These are phyloP conservation scores for Astragalus glycyphyllos DNA, from an alignment of 306 rosid genomes.

Conservation along the genomic window DNA sequence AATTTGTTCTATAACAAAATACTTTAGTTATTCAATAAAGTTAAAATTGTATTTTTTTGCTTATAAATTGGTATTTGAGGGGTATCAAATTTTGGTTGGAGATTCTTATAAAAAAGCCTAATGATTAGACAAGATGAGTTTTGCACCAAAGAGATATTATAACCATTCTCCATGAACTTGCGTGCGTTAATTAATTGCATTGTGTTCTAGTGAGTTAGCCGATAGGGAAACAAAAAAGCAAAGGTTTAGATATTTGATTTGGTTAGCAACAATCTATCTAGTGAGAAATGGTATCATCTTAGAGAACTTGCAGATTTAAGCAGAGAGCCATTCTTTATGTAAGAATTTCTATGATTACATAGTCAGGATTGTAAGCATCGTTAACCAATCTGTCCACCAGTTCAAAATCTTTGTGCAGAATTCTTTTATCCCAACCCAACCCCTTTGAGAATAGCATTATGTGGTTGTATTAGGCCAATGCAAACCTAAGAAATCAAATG, in stretches of 20 bases:
- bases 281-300: no score
- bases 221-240: no score
- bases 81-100: no score
- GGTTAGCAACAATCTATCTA: no score
- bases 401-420: constrained; percentile 58
- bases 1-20: constrained; percentile 49
- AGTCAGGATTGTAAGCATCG: constrained; percentile 71
- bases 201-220: no score
- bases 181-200: no score
- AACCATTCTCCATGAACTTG: constrained; percentile 48
- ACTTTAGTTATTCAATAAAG: constrained; percentile 47
- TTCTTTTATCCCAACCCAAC: constrained; percentile 58
- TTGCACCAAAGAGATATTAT: background rate
- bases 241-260: no score
- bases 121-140: no score
- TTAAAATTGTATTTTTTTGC: no score
- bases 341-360: constrained; percentile 73
- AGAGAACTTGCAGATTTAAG: background rate
- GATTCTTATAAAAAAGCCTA: no score
- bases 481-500: no score
- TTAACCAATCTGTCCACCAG: constrained; percentile 74
- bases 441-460: constrained; percentile 67
- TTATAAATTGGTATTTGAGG: no score
- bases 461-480: constrained; percentile 50
- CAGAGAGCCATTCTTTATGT: constrained; percentile 70